phyloP scores from a whole-genome alignment of 129 eudicot species.

The Lactuca saligna region DNA sequence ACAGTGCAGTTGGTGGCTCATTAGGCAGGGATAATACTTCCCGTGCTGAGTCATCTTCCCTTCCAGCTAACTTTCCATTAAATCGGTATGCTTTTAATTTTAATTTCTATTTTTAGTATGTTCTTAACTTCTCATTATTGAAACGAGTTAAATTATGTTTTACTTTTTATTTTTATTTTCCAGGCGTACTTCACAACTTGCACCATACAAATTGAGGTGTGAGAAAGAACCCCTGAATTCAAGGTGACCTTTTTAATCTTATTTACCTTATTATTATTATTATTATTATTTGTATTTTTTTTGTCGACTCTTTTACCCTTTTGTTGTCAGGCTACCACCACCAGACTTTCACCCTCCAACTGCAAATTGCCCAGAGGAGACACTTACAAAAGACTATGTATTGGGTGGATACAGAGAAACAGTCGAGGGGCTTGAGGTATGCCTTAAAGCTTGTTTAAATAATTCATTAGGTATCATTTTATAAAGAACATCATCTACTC shows the following conservation, averaged over 20 bases:
- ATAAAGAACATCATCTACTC: not conserved
- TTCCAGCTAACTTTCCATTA: conserved; percentile 62
- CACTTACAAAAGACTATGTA: conserved; percentile 83
- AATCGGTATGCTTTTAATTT: conserved; percentile 31
- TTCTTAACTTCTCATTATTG: not conserved
- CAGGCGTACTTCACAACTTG: conserved; percentile 69
- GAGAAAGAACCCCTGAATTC: conserved; percentile 92
- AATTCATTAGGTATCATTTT: not conserved
- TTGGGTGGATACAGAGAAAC: conserved; percentile 93
- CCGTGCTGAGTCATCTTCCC: conserved; percentile 70
- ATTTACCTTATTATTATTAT: not conserved
- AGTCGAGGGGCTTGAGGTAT: conserved; percentile 98
- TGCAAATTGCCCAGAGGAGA: conserved; percentile 91
- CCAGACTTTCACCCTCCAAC: conserved; percentile 94
- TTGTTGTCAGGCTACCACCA: conserved; percentile 74
- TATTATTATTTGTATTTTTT: not conserved
- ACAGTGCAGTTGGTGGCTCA: conserved; percentile 66
- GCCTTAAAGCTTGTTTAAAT: not conserved
- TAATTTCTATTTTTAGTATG: not conserved
- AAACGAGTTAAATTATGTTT: not conserved
- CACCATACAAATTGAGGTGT: conserved; percentile 84
- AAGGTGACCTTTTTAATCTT: conserved; percentile 49
- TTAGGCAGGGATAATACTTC: conserved; percentile 68
- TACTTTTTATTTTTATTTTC: conserved; percentile 20
- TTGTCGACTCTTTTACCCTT: not conserved